phyloP scores from a whole-genome alignment of 345 rosid genomes.

The Bruguiera sexangula region DNA sequence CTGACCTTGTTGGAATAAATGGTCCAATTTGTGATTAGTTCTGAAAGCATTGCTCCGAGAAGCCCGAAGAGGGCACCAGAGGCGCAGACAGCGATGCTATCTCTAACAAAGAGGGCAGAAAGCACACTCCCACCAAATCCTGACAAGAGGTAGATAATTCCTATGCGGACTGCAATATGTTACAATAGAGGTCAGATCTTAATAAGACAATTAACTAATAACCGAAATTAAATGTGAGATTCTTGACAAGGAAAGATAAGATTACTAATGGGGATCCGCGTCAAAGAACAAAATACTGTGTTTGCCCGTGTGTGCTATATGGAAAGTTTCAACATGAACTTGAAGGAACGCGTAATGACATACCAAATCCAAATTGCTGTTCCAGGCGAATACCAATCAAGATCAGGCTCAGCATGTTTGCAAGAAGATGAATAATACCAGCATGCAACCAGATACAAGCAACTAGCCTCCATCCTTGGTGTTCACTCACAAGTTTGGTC shows the following conservation, averaged over 20 bases:
- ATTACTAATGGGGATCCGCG: too few relatives aligned
- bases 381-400: slow-evolving; percentile 28
- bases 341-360: not conserved
- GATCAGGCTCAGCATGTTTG: slow-evolving; percentile 28
- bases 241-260: not conserved
- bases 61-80: slow-evolving; percentile 31
- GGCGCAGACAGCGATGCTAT: slow-evolving; percentile 27
- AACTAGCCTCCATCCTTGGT: slow-evolving; percentile 30
- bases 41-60: slow-evolving; percentile 32
- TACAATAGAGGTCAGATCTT: not conserved
- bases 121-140: slow-evolving; percentile 26
- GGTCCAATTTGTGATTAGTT: slow-evolving; percentile 28
- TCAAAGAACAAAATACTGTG: too few relatives aligned
- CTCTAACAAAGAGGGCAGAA: slow-evolving; percentile 20
- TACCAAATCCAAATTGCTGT: slow-evolving; percentile 33
- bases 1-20: slow-evolving; percentile 23
- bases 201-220: not conserved
- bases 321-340: not conserved
- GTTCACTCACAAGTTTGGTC: slow-evolving; percentile 16
- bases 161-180: slow-evolving; percentile 21
- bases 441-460: slow-evolving; percentile 33
- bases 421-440: slow-evolving; percentile 28
- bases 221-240: not conserved
- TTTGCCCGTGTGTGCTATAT: too few relatives aligned
- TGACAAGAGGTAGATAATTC: slow-evolving; percentile 21